Percentiles rank a stretch among this genome's conserved stretches.
These are phyloP conservation scores for Haplosporangium gracile DNA, from an alignment of 192 early-diverging fungal genomes.

Conservation along the genomic window DNA sequence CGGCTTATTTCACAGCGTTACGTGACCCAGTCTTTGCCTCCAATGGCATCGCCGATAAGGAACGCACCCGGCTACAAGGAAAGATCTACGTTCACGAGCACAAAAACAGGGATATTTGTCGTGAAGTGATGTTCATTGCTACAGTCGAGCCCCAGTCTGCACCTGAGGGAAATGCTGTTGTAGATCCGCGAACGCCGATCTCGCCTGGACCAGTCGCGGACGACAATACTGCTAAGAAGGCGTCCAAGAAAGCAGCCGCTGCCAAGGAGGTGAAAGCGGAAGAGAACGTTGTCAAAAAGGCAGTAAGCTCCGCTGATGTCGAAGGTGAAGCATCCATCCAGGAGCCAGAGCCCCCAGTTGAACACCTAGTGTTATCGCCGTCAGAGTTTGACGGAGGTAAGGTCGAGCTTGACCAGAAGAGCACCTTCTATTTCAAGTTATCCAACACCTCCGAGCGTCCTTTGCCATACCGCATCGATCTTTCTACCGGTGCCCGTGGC, in stretches of 20 bases:
- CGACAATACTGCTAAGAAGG: background rate
- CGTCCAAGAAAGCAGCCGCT: background rate
- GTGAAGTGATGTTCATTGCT: constrained; percentile 74
- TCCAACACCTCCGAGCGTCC: constrained; percentile 52
- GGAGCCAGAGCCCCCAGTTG: background rate
- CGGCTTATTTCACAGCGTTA: constrained; percentile 69
- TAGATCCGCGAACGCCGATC: background rate
- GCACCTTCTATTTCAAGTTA: constrained; percentile 67
- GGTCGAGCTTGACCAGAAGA: constrained; percentile 61
- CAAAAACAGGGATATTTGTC: constrained; percentile 86
- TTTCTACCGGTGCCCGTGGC: background rate
- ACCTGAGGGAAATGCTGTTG: background rate
- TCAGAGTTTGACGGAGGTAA: constrained; percentile 64
- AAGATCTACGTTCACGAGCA: constrained; percentile 82
- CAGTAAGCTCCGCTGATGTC: no score
- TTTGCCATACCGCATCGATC: constrained; percentile 53
- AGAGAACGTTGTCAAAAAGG: background rate
- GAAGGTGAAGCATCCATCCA: background rate
- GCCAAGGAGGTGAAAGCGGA: background rate
- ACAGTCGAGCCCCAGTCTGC: constrained; percentile 55
- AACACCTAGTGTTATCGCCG: constrained; percentile 59
- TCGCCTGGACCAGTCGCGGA: background rate
- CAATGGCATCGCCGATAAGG: constrained; percentile 25
- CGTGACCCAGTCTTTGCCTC: constrained; percentile 9
- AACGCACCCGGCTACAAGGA: constrained; percentile 56